These are phyloP conservation scores for Tephrocybe rancida DNA, from an alignment of 768 basidiomycete genomes.

Conservation along the genomic window DNA sequence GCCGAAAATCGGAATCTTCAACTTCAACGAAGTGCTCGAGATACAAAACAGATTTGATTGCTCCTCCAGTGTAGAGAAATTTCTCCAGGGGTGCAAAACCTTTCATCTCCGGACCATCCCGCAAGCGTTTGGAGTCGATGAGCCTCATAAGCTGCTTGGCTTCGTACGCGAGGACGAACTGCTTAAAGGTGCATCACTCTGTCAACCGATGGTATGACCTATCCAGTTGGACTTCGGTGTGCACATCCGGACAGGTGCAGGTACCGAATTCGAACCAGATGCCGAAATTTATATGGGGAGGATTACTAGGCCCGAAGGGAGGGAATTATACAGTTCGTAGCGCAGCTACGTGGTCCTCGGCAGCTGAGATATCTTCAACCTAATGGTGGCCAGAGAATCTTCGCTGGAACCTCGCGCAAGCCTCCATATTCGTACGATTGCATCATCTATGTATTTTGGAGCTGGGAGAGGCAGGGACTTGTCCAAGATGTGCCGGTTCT, in stretches of 20 bases:
- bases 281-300: slow-evolving; percentile 13
- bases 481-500: slow-evolving; percentile 32
- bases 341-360: slow-evolving; percentile 1
- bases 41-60: slow-evolving; percentile 35
- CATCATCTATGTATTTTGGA: slow-evolving; percentile 2
- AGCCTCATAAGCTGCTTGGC: slow-evolving; percentile 24
- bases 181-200: slow-evolving; percentile 33
- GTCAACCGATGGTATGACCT: slow-evolving; percentile 26
- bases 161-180: slow-evolving; percentile 31
- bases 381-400: slow-evolving; percentile 6
- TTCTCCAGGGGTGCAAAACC: slow-evolving; percentile 22
- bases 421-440: slow-evolving; percentile 11
- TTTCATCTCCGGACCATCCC: background rate
- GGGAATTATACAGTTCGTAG: background rate
- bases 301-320: background rate
- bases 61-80: slow-evolving; percentile 24
- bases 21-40: slow-evolving; percentile 32
- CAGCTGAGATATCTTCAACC: background rate
- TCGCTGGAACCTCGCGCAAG: slow-evolving; percentile 13
- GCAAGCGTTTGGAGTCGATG: slow-evolving; percentile 23
- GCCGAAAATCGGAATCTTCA: slow-evolving; percentile 4
- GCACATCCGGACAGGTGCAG: slow-evolving; percentile 14
- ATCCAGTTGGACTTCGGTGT: slow-evolving; percentile 10
- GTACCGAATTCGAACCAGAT: slow-evolving; percentile 27
- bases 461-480: background rate